These are phyloP conservation scores for Vigna unguiculata DNA, from an alignment of 306 rosid species.

Conservation along the genomic window DNA sequence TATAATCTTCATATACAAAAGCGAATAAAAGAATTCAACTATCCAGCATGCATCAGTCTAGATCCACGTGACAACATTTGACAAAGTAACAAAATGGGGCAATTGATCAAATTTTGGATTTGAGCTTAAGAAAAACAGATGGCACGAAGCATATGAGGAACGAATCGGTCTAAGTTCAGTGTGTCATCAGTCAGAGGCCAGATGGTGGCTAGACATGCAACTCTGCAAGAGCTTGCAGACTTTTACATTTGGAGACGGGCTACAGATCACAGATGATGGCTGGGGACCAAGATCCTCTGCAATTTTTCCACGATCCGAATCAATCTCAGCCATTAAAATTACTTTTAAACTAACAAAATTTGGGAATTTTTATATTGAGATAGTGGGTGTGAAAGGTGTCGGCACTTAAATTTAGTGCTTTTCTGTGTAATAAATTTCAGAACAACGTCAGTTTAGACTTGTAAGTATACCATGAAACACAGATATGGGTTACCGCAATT, in stretches of 20 bases:
- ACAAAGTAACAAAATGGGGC: background rate
- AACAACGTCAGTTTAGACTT: background rate
- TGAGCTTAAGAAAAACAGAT: background rate
- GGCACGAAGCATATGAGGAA: background rate
- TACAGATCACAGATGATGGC: background rate
- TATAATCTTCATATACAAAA: background rate
- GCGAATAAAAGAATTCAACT: background rate
- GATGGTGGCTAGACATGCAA: conserved; percentile 5
- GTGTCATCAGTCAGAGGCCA: background rate
- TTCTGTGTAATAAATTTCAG: background rate
- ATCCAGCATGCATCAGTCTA: background rate
- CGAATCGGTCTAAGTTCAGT: background rate
- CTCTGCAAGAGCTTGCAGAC: background rate
- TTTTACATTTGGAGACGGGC: background rate
- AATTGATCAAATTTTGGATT: background rate
- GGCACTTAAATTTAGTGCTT: background rate
- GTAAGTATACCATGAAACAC: background rate
- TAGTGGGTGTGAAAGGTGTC: background rate
- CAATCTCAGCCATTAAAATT: background rate
- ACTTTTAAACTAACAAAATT: background rate
- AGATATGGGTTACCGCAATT: background rate
- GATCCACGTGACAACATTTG: background rate
- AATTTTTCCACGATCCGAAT: background rate
- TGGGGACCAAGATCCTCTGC: background rate
- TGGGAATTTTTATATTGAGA: background rate